Evolutionary conservation across 2,329 filamentous ascomycete genomes (phyloP).

Genomic region (Dactylellina cionopaga): DNA sequence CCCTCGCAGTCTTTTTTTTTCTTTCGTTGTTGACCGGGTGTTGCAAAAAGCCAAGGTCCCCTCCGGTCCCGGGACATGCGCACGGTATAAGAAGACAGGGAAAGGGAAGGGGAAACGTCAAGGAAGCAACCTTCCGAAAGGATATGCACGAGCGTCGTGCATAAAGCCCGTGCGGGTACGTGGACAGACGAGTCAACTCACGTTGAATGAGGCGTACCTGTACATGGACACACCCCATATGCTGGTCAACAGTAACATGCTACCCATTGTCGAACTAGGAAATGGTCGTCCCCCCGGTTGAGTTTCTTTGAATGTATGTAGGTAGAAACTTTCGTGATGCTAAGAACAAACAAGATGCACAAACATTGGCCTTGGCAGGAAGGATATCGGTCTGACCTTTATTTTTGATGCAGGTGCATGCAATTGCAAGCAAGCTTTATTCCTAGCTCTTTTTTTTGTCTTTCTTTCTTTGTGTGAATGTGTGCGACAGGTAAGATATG

Average conservation of each 20-base stretch:
- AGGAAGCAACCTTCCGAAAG: constrained; percentile 1
- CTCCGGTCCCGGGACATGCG: constrained; percentile 7
- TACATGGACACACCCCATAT: no score
- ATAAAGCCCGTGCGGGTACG: neutral
- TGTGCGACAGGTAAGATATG: no score
- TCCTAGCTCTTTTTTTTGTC: neutral
- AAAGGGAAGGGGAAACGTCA: neutral
- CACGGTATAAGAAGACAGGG: neutral
- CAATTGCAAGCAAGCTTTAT: constrained; percentile 1
- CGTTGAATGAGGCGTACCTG: neutral
- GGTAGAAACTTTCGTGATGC: no score
- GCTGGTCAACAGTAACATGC: no score
- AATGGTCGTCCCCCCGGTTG: no score
- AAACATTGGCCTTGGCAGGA: neutral
- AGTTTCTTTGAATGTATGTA: no score
- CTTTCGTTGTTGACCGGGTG: no score
- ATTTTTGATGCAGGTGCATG: constrained; percentile 14
- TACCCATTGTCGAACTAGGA: no score
- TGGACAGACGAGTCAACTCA: neutral
- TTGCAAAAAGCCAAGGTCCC: neutral
- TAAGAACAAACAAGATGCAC: neutral
- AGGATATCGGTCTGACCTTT: constrained; percentile 6
- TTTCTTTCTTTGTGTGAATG: neutral
- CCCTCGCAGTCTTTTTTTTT: neutral
- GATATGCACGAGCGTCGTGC: neutral